phyloP scores from a whole-genome alignment of 2,329 filamentous ascomycete genomes.

The Grosmannia serpens region DNA sequence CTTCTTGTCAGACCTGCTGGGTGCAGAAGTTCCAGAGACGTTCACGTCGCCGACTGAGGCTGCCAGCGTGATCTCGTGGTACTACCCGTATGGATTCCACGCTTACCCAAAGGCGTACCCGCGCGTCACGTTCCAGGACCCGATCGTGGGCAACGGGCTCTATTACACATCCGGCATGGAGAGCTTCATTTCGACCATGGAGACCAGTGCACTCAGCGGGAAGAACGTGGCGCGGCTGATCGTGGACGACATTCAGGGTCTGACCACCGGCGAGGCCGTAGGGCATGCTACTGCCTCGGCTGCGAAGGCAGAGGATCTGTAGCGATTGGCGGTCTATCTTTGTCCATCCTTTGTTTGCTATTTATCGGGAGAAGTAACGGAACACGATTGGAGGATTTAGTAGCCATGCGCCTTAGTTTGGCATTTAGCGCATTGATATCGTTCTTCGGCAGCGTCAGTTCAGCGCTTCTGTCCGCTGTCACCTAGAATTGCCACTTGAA shows the following conservation, averaged over 20 bases:
- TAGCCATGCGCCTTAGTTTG: background rate
- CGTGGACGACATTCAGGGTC: conserved; percentile 36
- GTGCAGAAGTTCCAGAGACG: conserved; percentile 31
- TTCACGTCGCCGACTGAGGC: conserved; percentile 18
- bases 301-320: conserved; percentile 1
- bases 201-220: conserved; percentile 86
- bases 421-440: background rate
- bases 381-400: background rate
- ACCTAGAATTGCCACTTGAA: background rate
- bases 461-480: background rate
- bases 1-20: conserved; percentile 43
- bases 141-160: conserved; percentile 52
- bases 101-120: conserved; percentile 81
- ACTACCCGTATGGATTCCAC: conserved; percentile 65
- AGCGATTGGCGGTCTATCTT: background rate
- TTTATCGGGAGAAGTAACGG: background rate
- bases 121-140: conserved; percentile 76
- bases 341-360: background rate
- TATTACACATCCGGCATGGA: conserved; percentile 74
- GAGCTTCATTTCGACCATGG: conserved; percentile 94
- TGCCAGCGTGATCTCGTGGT: conserved; percentile 57
- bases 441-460: background rate
- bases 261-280: conserved; percentile 7
- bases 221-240: conserved; percentile 69
- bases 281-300: background rate